Evolutionary conservation across 495 filamentous ascomycete species (phyloP).

Genomic region (Xylaria sp.): DNA sequence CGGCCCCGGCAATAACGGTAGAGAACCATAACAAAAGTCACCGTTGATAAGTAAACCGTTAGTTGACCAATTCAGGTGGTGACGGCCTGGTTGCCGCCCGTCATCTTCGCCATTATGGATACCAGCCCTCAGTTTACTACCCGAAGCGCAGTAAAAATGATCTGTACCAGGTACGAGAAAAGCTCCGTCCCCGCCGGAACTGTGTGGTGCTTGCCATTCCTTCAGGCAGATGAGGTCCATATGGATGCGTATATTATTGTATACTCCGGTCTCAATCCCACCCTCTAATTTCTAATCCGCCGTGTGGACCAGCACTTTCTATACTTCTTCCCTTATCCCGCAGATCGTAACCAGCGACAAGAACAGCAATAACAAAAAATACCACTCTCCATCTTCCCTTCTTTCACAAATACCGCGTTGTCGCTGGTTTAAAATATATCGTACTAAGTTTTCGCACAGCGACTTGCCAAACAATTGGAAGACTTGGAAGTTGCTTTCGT

Average conservation of each 20-base stretch:
- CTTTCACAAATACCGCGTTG: neutral
- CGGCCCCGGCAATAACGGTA: constrained; percentile 95
- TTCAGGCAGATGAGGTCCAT: neutral
- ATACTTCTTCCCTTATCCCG: neutral
- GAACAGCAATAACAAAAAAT: neutral
- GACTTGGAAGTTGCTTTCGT: constrained; percentile 87
- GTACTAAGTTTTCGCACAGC: constrained; percentile 50
- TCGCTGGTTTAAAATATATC: neutral
- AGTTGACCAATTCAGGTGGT: constrained; percentile 65
- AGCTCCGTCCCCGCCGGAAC: neutral
- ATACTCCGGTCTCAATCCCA: neutral
- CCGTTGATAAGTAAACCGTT: neutral
- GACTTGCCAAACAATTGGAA: constrained; percentile 81
- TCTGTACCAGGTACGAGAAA: constrained; percentile 72
- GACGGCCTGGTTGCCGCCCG: constrained; percentile 95
- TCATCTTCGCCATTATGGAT: constrained; percentile 93
- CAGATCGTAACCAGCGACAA: neutral
- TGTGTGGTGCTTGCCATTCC: neutral
- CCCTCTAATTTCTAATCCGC: constrained; percentile 10
- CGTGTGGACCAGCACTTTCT: constrained; percentile 6
- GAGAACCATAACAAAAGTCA: constrained; percentile 20
- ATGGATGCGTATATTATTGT: neutral
- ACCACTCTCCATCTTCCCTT: neutral
- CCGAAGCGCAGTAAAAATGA: constrained; percentile 90
- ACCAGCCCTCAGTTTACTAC: constrained; percentile 89